Evolutionary conservation across 2,329 filamentous ascomycete species (phyloP).

Genomic region (Fusarium circinatum): DNA sequence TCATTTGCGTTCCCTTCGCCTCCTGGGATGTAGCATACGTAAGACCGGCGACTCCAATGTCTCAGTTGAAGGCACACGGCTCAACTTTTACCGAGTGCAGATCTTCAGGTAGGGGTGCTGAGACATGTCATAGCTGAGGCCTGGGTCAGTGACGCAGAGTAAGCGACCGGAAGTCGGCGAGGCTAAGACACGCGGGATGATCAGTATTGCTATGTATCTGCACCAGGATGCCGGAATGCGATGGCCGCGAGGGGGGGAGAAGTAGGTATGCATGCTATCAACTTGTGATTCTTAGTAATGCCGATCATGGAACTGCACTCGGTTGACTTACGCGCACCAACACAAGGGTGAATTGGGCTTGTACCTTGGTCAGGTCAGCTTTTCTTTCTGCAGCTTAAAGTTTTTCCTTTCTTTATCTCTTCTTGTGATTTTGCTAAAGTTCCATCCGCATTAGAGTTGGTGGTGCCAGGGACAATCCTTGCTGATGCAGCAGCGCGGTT

Average conservation of each 20-base stretch:
- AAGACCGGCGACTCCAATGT: background rate
- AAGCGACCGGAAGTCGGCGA: background rate
- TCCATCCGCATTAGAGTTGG: background rate
- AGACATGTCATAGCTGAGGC: background rate
- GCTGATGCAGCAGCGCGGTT: background rate
- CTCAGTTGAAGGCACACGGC: background rate
- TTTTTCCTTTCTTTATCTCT: background rate
- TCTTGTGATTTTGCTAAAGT: no score
- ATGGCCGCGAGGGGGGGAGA: background rate
- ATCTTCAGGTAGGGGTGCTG: background rate
- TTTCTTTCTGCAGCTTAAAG: background rate
- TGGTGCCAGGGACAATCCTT: background rate
- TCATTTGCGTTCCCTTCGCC: background rate
- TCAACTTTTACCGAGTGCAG: background rate
- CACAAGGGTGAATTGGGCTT: background rate
- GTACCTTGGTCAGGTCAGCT: background rate
- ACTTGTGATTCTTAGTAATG: background rate
- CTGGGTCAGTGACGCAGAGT: background rate
- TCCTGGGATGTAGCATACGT: background rate
- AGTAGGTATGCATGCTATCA: background rate
- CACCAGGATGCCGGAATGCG: background rate
- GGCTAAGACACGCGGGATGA: background rate
- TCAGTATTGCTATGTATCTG: background rate
- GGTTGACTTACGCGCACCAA: background rate
- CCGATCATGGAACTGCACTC: no score